A percentile compares a stretch with the other conserved stretches of the same genome.
These are phyloP conservation scores for Avicennia marina DNA, from an alignment of 257 asterid species.

Conservation along the genomic window DNA sequence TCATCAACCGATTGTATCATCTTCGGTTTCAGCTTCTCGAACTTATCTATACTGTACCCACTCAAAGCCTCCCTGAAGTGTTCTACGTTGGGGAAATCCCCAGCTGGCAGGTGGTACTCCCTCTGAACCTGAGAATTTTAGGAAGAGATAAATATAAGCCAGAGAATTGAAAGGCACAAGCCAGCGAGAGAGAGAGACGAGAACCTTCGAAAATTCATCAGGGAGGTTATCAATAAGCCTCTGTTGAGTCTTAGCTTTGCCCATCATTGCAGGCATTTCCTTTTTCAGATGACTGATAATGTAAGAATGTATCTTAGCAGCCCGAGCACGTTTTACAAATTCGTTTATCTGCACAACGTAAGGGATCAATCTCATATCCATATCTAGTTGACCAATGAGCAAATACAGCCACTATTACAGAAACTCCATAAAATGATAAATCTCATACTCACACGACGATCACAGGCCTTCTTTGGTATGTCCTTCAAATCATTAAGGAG, in stretches of 20 bases:
- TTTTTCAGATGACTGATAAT: conserved; percentile 77
- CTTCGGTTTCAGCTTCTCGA: conserved; percentile 82
- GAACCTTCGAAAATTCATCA: conserved; percentile 78
- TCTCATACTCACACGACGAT: conserved; percentile 67
- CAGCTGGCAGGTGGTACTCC: conserved; percentile 81
- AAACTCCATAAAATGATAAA: neutral
- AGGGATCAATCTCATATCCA: neutral
- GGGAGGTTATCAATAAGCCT: conserved; percentile 72
- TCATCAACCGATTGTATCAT: conserved; percentile 85
- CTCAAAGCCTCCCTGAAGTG: conserved; percentile 60
- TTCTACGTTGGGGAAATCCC: conserved; percentile 86
- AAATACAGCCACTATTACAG: neutral
- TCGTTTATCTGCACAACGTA: conserved; percentile 72
- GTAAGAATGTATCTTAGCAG: conserved; percentile 92
- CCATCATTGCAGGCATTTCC: conserved; percentile 99
- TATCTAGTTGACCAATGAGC: neutral
- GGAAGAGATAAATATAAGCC: neutral
- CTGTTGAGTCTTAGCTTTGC: conserved; percentile 90
- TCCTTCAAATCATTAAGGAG: conserved; percentile 71
- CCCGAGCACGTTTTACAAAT: conserved; percentile 92
- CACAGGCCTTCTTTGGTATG: conserved; percentile 95
- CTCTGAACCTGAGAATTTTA: conserved; percentile 70
- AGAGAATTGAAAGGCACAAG: neutral
- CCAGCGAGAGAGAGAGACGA: conserved; percentile 1
- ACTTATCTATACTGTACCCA: conserved; percentile 74